Conservation (phyloP, 2,329 filamentous ascomycete genomes). For the Penicillium sp. region DNA sequence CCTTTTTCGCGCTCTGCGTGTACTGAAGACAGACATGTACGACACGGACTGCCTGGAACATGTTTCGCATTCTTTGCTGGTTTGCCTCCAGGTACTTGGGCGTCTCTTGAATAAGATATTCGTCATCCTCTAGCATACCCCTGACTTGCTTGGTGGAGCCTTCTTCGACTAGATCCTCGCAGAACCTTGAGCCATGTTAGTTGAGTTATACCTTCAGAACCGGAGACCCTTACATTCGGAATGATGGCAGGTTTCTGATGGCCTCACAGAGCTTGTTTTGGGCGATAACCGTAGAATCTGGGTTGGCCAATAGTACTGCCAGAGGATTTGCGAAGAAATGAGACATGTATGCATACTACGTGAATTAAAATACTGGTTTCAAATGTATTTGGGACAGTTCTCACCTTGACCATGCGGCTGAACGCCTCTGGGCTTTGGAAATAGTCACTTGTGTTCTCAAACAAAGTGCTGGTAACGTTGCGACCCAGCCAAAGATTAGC, state of each 20-base stretch:
- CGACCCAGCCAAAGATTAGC: constrained; percentile 53
- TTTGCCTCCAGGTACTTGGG: constrained; percentile 39
- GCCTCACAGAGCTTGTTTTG: constrained; percentile 51
- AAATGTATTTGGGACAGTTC: not conserved
- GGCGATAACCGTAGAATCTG: constrained; percentile 25
- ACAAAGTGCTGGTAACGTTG: constrained; percentile 48
- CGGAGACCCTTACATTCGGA: constrained; percentile 42
- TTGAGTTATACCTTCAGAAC: not conserved
- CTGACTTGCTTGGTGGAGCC: constrained; percentile 37
- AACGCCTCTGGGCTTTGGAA: constrained; percentile 59
- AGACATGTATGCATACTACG: constrained; percentile 61
- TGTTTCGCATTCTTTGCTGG: constrained; percentile 38
- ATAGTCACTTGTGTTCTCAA: constrained; percentile 58
- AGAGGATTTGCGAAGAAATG: constrained; percentile 62
- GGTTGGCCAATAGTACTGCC: constrained; percentile 48
- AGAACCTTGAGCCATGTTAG: constrained; percentile 33
- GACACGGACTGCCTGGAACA: constrained; percentile 34
- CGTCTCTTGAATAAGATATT: constrained; percentile 45
- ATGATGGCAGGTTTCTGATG: constrained; percentile 56
- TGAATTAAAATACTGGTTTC: constrained; percentile 18
- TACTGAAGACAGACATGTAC: constrained; percentile 28
- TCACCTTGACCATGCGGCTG: constrained; percentile 51
- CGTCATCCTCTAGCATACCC: constrained; percentile 50
- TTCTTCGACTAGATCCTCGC: constrained; percentile 43
- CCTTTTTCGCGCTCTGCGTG: constrained; percentile 30